Evolutionary conservation across 345 rosid species (phyloP), one percentile per base, ranked within the genome.

Genomic region (Orychophragmus violaceus): DNA sequence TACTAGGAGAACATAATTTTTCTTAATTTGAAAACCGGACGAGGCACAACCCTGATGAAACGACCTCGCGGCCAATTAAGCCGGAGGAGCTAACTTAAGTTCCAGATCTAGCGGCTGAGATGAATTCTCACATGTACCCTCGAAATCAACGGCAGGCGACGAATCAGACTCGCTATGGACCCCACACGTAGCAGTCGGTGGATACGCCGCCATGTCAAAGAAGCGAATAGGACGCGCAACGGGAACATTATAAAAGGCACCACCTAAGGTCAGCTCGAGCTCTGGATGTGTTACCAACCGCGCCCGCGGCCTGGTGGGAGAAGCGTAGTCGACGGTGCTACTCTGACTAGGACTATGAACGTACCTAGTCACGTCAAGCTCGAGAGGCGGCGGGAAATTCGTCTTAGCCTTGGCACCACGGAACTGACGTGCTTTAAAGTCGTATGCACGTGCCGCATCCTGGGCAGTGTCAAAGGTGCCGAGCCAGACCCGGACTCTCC

Each of bases 381-480:
- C 85, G 0, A 37, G 66, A 37, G 39, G 16, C 2, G 80, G 53
- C 5, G 83, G 83, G 62, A 92, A 92, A 48, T 89, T 89, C 3
- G 96, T 92, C 77, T 87, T 92, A 9, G 96, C 98, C 53, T 89
- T 89, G 0, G 76, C 37, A 4, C 98, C 98, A 0, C 93, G 89
- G 25, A 92, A 87, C 28, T 87, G 88, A 44, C 93, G 96, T 21
- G 75, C 91, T 0, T 94, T 91, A 0, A 77, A 24, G 33, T 89
- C 96, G 64, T 91, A 91, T 0, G 98, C 98, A 66, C 89, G 89
- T 76, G 96, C 96, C 1, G 98, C 98, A 23, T 91, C 87, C 46
- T 83, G 87, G 0, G 98, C 90, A 0, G 98, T 89, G 53, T 87
- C 93, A n/a, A 84, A 92, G 16, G 98, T 89, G 5, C 98, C 96